Evolutionary conservation across 257 asterid genomes (phyloP), one percentile per base, ranked within the genome.

Genomic region (Solanum pennellii): DNA sequence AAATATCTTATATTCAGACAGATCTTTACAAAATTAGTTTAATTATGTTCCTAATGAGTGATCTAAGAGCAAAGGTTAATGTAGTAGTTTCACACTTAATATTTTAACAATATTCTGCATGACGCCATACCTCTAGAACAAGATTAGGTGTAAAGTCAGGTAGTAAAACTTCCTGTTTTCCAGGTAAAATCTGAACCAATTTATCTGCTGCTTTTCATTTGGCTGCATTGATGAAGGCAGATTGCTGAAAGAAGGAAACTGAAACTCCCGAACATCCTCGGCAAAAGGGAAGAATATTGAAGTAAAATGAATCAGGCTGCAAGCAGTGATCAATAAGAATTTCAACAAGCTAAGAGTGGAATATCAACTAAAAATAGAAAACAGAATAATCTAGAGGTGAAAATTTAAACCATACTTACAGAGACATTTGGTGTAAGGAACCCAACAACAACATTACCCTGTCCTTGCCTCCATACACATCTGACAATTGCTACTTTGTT

Each of bases 401-500:
- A 47, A 31, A 47, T 82, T 82, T 18, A 29, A 82, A 82, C 21
- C 85, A 84, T 42, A 92, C 98, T 93, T 89, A 97, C 99, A 25
- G 98, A 96, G n/a, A 96, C 83, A 89, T 91, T 91, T 71, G 99
- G 98, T 85, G 98, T 93, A 86, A 97, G 93, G 88, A 95, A 96
- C 88, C 99, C 99, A 79, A 95, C 88, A 83, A 94, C 97, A 86
- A 96, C 99, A 91, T 90, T 97, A 33, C 93, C 89, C 93, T 95
- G 99, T 52, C 99, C 98, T 91, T 96, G 99, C 89, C 98, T 97
- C 99, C 99, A 97, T 72, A 94, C 99, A 84, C 99, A 97, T 71
- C 99, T 99, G 69, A 95, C 83, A 89, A 97, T 94, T 41, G 99
- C 99, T 68, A 93, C 97, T 91, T 94, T 95, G 90, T 93, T 92